phyloP scores from a whole-genome alignment of 345 rosid genomes.

The Dipteronia sinensis region DNA sequence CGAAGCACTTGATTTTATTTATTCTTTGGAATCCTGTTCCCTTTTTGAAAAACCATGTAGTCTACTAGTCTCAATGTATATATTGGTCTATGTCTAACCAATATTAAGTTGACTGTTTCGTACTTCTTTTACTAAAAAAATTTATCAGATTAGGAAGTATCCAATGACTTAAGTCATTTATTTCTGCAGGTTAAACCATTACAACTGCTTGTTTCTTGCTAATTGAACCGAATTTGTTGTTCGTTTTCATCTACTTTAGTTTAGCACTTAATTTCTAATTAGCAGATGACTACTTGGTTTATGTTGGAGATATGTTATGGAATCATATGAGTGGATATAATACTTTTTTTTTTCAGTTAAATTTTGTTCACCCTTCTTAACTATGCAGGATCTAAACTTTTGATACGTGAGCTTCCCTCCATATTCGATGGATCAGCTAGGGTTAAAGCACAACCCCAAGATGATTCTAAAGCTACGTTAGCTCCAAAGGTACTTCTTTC shows the following conservation, averaged over 20 bases:
- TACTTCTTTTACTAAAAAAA: not conserved
- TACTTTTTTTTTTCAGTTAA: not conserved
- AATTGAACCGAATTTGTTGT: not conserved
- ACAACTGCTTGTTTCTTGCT: not conserved
- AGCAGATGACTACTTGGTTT: conserved; percentile 11
- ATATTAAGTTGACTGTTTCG: not conserved
- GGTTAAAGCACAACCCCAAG: conserved; percentile 76
- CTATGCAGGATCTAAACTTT: conserved; percentile 77
- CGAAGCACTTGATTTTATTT: not conserved
- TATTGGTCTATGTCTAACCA: not conserved
- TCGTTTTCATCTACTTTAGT: not conserved
- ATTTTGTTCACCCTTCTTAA: not conserved
- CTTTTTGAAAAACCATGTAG: not conserved
- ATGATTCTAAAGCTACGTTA: conserved; percentile 79
- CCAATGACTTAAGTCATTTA: not conserved
- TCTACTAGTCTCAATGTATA: not conserved
- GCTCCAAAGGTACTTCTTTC: conserved; percentile 74
- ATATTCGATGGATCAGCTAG: conserved; percentile 78
- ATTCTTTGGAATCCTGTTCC: not conserved
- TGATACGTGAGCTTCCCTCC: conserved; percentile 69
- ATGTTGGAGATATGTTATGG: not conserved
- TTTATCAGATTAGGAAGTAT: not conserved
- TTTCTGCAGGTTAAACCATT: not conserved
- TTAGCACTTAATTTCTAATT: not conserved
- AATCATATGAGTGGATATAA: not conserved